Evolutionary conservation across 2,329 filamentous ascomycete species (phyloP), one percentile per base, ranked within the genome.

Genomic region (Shiraia bambusicola): DNA sequence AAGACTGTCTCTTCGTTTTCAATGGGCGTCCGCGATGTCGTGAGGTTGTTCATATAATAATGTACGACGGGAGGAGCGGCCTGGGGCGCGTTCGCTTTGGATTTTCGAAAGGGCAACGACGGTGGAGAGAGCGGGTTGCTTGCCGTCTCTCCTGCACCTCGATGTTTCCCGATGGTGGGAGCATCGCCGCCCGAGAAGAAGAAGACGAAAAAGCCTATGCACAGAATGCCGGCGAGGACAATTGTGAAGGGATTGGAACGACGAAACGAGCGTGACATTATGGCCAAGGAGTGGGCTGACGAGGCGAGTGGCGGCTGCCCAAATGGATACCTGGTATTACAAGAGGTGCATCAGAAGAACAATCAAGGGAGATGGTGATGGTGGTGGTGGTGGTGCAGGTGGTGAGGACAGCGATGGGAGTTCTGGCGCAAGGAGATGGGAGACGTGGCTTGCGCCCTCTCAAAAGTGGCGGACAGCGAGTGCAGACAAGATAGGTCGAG

Each of bases 41-140:
- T 96, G 56, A 97, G 81, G 71, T 92, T 91, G 77, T 97, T 97
- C 72, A 98, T 85, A 68, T 94, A 83, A 76, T 96, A 97, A 68
- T 88, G 90, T 27, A 88, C 82, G 33, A 98, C 91, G 7, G 92
- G 91, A 39, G 92, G 90, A 34, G 90, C 86, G 71, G 76, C 45
- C 76, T 79, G 43, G 70, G 72, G 67, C 19, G 69, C 69, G 54
- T 82, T 80, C n/a, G 68, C 69, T 41, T 71, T 73, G 16, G 79
- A 73, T 65, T 89, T 91, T 61, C 80, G 77, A 70, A 88, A 88
- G 25, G 86, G 83, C 43, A 86, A 82, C 15, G 85, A 87, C 8
- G 85, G 85, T 45, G 85, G 86, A 9, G 84, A 89, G 44, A 89
- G 79, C 42, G 80, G 81, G 65, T 87, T 84, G 31, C 83, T 77